Base-by-base conservation (phyloP, 2,329 filamentous ascomycete genomes). In the Paraphoma chrysanthemicola region DNA sequence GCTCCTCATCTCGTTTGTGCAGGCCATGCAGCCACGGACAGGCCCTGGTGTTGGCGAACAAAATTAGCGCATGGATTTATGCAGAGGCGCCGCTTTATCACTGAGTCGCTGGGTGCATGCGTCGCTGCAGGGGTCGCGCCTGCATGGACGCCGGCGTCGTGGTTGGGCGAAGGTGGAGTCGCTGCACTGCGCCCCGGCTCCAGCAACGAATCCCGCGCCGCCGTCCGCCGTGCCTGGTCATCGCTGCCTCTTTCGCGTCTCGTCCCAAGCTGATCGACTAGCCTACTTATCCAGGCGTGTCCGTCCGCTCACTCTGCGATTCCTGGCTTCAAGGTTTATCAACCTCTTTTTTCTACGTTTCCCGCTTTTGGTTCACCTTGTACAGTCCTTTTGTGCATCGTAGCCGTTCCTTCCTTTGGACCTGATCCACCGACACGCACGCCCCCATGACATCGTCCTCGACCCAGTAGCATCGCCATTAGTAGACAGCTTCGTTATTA, bases 241-340 rank as follows among this genome's bases (percentile, higher is more conserved):
- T 78, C 75, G 75, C 77, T 77, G 72, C 75, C 76, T 77, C 63
- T 74, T 78, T 75, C 70, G 71, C 66, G 71, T 74, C 71, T 74
- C 68, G 74, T 74, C 75, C 64, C 65, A 69, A 64, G 73, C 72
- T 75, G 74, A 75, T 75, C 73, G 33, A 48, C 51, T 68, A 68
- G 65, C 67, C 69, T 76, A 76, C 74, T 77, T 77, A 76, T 77
- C 73, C 75, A 71, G 63, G 62, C 65, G 61, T 64, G 63, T 69
- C 70, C 74, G 68, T 66, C 70, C 74, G 57, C 63, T 73, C 72
- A 63, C 71, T 74, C 57, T 67, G 58, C 69, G 73, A 70, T 51
- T 70, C 72, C 68, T 76, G 66, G 67, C 50, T 69, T 67, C 67
- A 63, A 69, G 74, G 74, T 78, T 78, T 76, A 77, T 77, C 74